A percentile compares a stretch with the other conserved stretches of the same genome.
phyloP scores from a whole-genome alignment of 805 yeast genomes.

The Cyberlindnera xishuangbannaensis region DNA sequence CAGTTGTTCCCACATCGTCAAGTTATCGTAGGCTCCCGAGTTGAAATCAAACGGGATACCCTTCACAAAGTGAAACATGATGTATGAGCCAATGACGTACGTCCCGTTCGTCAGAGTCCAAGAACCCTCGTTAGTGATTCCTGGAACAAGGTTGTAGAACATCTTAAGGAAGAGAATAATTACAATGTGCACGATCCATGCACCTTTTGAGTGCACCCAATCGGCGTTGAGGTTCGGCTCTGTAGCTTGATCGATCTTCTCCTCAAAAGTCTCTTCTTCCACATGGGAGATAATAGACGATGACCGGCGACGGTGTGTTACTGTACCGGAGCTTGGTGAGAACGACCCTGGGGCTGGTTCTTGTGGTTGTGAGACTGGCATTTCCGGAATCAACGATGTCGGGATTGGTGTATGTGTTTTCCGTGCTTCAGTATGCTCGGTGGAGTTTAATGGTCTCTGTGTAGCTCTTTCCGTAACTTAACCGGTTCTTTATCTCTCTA shows the following conservation, averaged over 20 bases:
- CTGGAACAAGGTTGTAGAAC: slow-evolving; percentile 74
- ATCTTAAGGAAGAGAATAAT: slow-evolving; percentile 69
- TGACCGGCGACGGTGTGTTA: slow-evolving; percentile 58
- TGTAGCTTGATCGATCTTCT: slow-evolving; percentile 83
- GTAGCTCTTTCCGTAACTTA: too few species aligned
- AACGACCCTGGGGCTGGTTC: slow-evolving; percentile 16
- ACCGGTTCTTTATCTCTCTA: too few species aligned
- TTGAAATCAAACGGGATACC: slow-evolving; percentile 98
- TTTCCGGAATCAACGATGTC: too few species aligned
- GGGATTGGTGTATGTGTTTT: too few species aligned
- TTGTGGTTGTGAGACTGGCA: slow-evolving; percentile 11
- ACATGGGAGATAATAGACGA: slow-evolving; percentile 88
- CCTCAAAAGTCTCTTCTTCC: slow-evolving; percentile 88
- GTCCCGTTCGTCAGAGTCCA: slow-evolving; percentile 94
- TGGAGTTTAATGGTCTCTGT: too few species aligned
- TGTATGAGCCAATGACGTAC: slow-evolving; percentile 84
- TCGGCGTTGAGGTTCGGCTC: slow-evolving; percentile 88
- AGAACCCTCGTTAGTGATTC: slow-evolving; percentile 73
- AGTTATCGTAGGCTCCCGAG: slow-evolving; percentile 90
- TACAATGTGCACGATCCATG: slow-evolving; percentile 91
- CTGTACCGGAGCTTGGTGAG: slow-evolving; percentile 16
- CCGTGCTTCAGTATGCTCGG: too few species aligned
- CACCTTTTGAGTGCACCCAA: slow-evolving; percentile 96
- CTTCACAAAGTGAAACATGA: slow-evolving; percentile 94
- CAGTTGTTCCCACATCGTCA: slow-evolving; percentile 98